Conservation (phyloP, 1,284 basidiomycete genomes). For the Schizophyllum commune region DNA sequence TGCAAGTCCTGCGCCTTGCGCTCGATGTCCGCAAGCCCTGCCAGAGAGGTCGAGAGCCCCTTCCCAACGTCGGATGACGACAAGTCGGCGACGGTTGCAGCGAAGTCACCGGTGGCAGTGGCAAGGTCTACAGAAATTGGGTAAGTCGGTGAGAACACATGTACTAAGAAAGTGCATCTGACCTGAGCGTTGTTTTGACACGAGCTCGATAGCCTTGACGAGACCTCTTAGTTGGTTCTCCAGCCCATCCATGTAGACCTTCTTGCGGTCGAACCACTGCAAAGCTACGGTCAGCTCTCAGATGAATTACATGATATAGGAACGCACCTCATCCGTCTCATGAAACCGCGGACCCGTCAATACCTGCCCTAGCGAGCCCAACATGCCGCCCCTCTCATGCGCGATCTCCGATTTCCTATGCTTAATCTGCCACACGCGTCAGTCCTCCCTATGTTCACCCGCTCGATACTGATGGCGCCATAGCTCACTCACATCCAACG, state of each 20-base stretch:
- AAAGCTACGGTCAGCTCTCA: conserved; percentile 1
- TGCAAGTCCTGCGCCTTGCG: conserved; percentile 64
- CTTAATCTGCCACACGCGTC: conserved; percentile 56
- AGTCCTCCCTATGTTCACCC: not conserved
- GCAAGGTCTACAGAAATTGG: conserved; percentile 51
- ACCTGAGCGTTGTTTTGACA: conserved; percentile 77
- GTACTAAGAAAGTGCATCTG: conserved; percentile 8
- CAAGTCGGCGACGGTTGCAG: conserved; percentile 57
- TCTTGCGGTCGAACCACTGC: conserved; percentile 91
- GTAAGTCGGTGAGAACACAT: not conserved
- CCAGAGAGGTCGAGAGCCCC: conserved; percentile 61
- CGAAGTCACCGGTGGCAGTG: conserved; percentile 62
- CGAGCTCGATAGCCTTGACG: conserved; percentile 77
- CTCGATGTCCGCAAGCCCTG: conserved; percentile 67
- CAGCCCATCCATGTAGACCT: conserved; percentile 79
- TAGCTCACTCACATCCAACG: conserved; percentile 74
- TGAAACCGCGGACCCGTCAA: conserved; percentile 81
- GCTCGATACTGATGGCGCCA: too few relatives aligned
- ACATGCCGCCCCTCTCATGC: conserved; percentile 68
- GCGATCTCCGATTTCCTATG: conserved; percentile 74
- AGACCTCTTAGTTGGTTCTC: conserved; percentile 85
- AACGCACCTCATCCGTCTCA: conserved; percentile 82
- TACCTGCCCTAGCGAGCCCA: conserved; percentile 73
- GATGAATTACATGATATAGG: not conserved
- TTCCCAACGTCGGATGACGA: conserved; percentile 71